Evolutionary conservation across 2,329 filamentous ascomycete species (phyloP).

Genomic region (Aureobasidium sp.): DNA sequence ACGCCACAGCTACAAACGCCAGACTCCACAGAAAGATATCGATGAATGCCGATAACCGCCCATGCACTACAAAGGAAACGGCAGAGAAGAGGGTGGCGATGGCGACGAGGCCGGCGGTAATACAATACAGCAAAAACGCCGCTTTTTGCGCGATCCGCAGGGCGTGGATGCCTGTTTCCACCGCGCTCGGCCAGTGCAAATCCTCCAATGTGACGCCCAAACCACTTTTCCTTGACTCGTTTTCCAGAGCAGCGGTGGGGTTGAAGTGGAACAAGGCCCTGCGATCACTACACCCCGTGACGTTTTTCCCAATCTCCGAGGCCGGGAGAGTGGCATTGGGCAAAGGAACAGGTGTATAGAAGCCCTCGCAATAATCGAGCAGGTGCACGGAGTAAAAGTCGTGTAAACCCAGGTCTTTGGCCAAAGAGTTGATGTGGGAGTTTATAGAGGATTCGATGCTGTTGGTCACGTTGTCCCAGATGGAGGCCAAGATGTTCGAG

Average conservation of each 20-base stretch:
- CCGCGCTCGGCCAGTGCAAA: constrained; percentile 47
- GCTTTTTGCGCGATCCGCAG: constrained; percentile 43
- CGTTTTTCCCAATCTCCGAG: constrained; percentile 39
- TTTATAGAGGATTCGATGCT: constrained; percentile 33
- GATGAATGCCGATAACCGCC: constrained; percentile 38
- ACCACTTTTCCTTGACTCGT: constrained; percentile 36
- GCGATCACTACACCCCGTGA: constrained; percentile 46
- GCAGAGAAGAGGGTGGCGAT: constrained; percentile 40
- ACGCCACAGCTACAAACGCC: constrained; percentile 53
- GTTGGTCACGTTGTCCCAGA: constrained; percentile 26
- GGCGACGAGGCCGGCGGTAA: constrained; percentile 46
- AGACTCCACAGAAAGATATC: constrained; percentile 43
- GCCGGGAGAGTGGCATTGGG: constrained; percentile 33
- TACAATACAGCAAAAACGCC: constrained; percentile 51
- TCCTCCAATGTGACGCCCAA: constrained; percentile 42
- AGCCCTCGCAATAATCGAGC: constrained; percentile 49
- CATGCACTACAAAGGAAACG: constrained; percentile 36
- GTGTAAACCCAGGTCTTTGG: constrained; percentile 43
- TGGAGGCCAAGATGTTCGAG: constrained; percentile 22
- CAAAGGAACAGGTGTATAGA: constrained; percentile 35
- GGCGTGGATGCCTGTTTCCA: constrained; percentile 44
- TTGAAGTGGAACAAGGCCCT: constrained; percentile 50
- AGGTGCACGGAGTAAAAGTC: constrained; percentile 55
- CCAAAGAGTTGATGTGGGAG: constrained; percentile 33
- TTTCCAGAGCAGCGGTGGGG: constrained; percentile 41